Evolutionary conservation across 352 stramenopile genomes (phyloP).

Genomic region (Thalassiosira allenii): DNA sequence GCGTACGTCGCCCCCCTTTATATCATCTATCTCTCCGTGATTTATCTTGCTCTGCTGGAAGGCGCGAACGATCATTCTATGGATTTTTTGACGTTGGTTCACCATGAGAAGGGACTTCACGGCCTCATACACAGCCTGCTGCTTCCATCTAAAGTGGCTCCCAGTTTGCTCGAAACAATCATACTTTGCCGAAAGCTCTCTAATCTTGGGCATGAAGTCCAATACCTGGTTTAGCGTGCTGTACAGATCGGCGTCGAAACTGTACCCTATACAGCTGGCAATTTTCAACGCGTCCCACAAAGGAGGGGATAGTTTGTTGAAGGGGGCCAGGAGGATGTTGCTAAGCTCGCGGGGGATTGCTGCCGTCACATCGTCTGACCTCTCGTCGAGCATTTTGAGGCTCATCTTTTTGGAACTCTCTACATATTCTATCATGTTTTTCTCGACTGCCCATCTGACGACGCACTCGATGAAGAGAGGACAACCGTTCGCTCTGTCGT

Average conservation of each 20-base stretch:
- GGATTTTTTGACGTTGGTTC: conserved; percentile 67
- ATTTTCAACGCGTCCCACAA: conserved; percentile 73
- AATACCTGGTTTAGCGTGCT: conserved; percentile 45
- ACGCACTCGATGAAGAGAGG: conserved; percentile 69
- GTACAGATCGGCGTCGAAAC: conserved; percentile 67
- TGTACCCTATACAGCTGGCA: conserved; percentile 71
- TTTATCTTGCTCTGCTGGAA: conserved; percentile 56
- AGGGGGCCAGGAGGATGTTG: conserved; percentile 63
- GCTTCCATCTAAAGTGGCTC: conserved; percentile 64
- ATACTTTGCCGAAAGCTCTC: conserved; percentile 57
- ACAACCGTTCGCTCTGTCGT: conserved; percentile 66
- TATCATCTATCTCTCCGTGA: conserved; percentile 39
- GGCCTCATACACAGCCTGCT: conserved; percentile 69
- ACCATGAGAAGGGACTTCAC: conserved; percentile 74
- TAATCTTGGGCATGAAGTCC: conserved; percentile 62
- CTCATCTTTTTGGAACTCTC: conserved; percentile 64
- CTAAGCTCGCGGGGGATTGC: conserved; percentile 61
- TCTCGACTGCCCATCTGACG: conserved; percentile 67
- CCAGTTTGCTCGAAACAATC: conserved; percentile 62
- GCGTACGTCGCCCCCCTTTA: conserved; percentile 59
- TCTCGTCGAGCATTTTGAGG: conserved; percentile 60
- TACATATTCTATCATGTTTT: conserved; percentile 67
- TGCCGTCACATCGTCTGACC: conserved; percentile 62
- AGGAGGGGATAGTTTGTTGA: conserved; percentile 63
- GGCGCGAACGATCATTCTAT: conserved; percentile 65